phyloP scores from a whole-genome alignment of 164 flowering plant species.

The Annona cherimola region DNA sequence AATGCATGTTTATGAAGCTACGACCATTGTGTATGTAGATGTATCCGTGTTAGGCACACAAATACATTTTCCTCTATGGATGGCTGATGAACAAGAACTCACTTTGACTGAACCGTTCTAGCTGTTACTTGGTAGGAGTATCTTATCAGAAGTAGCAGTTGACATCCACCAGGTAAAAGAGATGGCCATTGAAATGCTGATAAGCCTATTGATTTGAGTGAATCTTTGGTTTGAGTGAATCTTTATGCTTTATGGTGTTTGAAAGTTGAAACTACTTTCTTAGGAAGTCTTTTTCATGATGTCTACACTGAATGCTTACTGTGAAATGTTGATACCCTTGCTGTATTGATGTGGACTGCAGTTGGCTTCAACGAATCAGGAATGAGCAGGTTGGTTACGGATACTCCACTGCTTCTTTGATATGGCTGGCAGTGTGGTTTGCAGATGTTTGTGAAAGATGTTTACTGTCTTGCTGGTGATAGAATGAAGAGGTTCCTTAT shows the following conservation, averaged over 20 bases:
- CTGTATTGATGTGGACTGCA: conserved; percentile 23
- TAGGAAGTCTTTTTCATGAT: neutral
- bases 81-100: neutral
- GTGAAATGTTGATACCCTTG: neutral
- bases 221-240: neutral
- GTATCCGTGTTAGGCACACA: neutral
- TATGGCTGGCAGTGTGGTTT: neutral
- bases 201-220: neutral
- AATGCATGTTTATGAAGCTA: neutral
- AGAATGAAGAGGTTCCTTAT: neutral
- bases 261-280: neutral
- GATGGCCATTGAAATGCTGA: neutral
- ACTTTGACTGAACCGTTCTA: neutral
- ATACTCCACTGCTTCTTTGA: conserved; percentile 1
- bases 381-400: conserved; percentile 64
- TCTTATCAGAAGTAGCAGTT: neutral
- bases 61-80: neutral
- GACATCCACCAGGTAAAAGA: neutral
- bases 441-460: neutral
- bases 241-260: neutral
- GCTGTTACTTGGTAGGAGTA: neutral
- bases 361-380: conserved; percentile 89
- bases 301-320: neutral
- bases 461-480: neutral
- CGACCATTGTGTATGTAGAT: neutral